Base-by-base conservation (phyloP, 2,329 filamentous ascomycete species). In the Trichophyton mentagrophytes region DNA sequence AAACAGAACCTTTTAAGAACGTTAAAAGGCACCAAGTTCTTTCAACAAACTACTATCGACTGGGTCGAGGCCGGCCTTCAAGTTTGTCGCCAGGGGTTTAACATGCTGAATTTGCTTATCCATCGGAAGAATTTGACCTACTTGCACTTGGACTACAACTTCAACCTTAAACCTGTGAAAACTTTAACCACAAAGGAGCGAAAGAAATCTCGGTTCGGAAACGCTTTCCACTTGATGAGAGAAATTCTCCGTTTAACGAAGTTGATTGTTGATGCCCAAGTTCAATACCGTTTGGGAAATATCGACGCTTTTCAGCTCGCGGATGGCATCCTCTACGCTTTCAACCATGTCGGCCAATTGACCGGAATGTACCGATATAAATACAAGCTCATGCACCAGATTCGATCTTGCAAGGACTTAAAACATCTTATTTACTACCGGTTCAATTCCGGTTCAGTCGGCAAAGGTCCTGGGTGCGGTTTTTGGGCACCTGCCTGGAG, bases 351-450 rank as follows among this genome's bases (percentile, higher is more conserved):
- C 61, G 93, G 93, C 64, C 95, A 99, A 74, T 80, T 99, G 64
- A 99, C 93, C 15, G 93, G 93, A 72, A 99, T 99, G 93, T 99
- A 99, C 77, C 88, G 93, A 63, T 99, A 99, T 82, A 99, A 99
- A 80, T 99, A 99, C 80, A 99, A 99, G 80, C 81, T 99, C 61
- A 99, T 99, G 93, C 93, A 99, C 73, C 93, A 99, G 75, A 99
- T 99, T 68, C 89, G 93, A 68, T 95, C 93, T 0, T 99, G 93
- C 80, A 99, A 99, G 76, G 93, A 99, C 76, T 74, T 99, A 71
- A 99, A 99, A 82, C 93, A 99, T 82, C 78, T 99, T 64, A 97
- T 99, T 66, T 99, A 99, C 78, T 97, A 97, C 74, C 88, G 92
- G 57, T 99, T 99, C 78, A 99, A 99, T 74, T 91, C 90, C 62